phyloP scores from a whole-genome alignment of 78 protist species.

The Diacronema lutheri region DNA sequence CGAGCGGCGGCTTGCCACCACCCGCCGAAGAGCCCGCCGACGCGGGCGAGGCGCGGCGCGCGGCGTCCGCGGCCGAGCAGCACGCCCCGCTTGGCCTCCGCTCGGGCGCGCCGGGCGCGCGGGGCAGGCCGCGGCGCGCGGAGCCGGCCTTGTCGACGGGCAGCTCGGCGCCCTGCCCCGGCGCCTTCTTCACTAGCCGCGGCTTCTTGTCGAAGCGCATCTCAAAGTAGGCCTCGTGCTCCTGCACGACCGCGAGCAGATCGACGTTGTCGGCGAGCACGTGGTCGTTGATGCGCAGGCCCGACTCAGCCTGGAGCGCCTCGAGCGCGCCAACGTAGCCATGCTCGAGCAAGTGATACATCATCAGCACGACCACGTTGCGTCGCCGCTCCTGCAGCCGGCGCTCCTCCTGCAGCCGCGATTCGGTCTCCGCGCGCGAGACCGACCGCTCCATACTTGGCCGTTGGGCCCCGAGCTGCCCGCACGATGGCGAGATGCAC shows the following conservation, averaged over 20 bases:
- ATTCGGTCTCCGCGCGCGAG: neutral
- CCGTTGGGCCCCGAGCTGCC: too few species aligned
- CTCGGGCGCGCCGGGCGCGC: neutral
- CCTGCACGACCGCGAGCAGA: conserved; percentile 36
- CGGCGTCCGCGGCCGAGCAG: neutral
- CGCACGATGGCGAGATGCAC: too few species aligned
- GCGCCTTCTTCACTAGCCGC: conserved; percentile 2
- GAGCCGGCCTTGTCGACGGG: too few species aligned
- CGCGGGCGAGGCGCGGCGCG: neutral
- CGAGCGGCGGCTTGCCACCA: neutral
- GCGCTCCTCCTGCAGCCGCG: neutral
- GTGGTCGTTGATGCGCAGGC: neutral
- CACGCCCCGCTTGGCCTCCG: neutral
- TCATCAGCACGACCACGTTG: conserved; percentile 14
- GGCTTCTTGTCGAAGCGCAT: conserved; percentile 36
- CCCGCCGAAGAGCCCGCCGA: too few species aligned
- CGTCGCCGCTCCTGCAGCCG: neutral
- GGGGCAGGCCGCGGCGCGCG: neutral
- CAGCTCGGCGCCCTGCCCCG: neutral
- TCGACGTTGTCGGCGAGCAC: conserved; percentile 65
- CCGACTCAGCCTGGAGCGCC: conserved; percentile 15
- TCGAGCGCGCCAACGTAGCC: conserved; percentile 31
- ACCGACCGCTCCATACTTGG: neutral
- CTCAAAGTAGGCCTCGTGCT: conserved; percentile 64
- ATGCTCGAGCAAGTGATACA: neutral